phyloP scores from a whole-genome alignment of 805 yeast genomes.

The Pichia cephalocereana region DNA sequence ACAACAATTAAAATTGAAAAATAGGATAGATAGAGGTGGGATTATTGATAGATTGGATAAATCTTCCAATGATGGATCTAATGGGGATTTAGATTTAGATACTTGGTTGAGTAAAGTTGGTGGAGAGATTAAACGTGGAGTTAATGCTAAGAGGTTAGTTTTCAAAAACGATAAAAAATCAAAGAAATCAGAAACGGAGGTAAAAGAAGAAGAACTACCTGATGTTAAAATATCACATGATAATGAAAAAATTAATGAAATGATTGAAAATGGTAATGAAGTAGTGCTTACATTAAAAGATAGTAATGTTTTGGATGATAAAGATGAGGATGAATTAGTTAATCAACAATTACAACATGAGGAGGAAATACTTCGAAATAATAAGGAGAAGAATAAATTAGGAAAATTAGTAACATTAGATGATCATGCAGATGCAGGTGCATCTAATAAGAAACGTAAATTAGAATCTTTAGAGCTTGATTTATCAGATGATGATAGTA shows the following conservation, averaged over 20 bases:
- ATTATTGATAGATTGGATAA: slow-evolving; percentile 19
- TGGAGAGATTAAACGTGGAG: slow-evolving; percentile 1
- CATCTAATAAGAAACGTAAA: slow-evolving; percentile 11
- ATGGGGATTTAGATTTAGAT: slow-evolving; percentile 19
- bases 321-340: slow-evolving; percentile 35
- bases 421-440: slow-evolving; percentile 15
- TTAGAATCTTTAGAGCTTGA: slow-evolving; percentile 10
- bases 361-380: slow-evolving; percentile 14
- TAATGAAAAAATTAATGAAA: slow-evolving; percentile 28
- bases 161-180: slow-evolving; percentile 6
- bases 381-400: slow-evolving; percentile 24
- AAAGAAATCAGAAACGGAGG: slow-evolving; percentile 2
- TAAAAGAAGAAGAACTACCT: slow-evolving; percentile 20
- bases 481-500: slow-evolving; percentile 8
- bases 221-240: slow-evolving; percentile 31
- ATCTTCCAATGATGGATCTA: slow-evolving; percentile 11
- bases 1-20: slow-evolving; percentile 15
- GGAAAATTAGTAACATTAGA: slow-evolving; percentile 11
- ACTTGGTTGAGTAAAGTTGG: slow-evolving; percentile 27
- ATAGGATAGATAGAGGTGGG: slow-evolving; percentile 18
- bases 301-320: slow-evolving; percentile 4
- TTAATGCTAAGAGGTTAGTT: slow-evolving; percentile 3
- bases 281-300: slow-evolving; percentile 38
- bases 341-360: slow-evolving; percentile 15
- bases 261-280: slow-evolving; percentile 29